Percentiles rank a stretch among this genome's conserved stretches.
Conservation (phyloP, 2,329 filamentous ascomycete species). For the Leptoxyphium fumago region DNA sequence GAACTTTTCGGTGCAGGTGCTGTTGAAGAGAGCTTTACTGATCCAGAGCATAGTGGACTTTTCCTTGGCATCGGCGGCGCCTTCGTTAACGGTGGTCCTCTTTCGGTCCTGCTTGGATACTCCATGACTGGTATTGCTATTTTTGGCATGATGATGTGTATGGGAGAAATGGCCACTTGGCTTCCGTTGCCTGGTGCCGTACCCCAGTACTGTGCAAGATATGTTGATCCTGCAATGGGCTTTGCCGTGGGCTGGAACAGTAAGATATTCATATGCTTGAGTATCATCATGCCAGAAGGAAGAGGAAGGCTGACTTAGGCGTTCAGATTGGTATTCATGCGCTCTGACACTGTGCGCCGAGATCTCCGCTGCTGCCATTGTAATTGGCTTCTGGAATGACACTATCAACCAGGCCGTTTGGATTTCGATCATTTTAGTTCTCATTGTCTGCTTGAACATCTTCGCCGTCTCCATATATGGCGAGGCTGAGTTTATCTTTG, state of each 20-base stretch:
- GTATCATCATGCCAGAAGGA: constrained; percentile 38
- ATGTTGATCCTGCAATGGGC: constrained; percentile 42
- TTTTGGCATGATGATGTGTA: constrained; percentile 25
- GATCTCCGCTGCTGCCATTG: constrained; percentile 30
- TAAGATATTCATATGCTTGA: constrained; percentile 21
- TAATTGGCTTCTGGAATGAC: constrained; percentile 28
- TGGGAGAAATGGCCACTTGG: constrained; percentile 45
- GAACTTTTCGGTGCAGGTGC: constrained; percentile 1
- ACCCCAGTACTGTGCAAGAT: constrained; percentile 41
- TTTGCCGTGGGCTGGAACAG: constrained; percentile 32
- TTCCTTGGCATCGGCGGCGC: constrained; percentile 15
- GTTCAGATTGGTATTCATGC: constrained; percentile 47
- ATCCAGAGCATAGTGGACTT: constrained; percentile 9
- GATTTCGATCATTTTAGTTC: constrained; percentile 23
- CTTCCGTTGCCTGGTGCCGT: constrained; percentile 37
- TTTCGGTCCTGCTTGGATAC: constrained; percentile 24
- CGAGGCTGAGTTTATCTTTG: constrained; percentile 39
- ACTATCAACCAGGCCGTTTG: constrained; percentile 24
- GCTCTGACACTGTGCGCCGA: constrained; percentile 33
- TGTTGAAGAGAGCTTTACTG: not conserved
- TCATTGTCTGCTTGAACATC: constrained; percentile 29
- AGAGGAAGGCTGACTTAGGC: constrained; percentile 42
- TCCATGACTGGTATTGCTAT: constrained; percentile 34
- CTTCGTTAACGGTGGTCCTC: constrained; percentile 15
- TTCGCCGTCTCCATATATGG: constrained; percentile 34